Evolutionary conservation across 1,284 basidiomycete species (phyloP), one percentile per base, ranked within the genome.

Genomic region (Irpex sp.): DNA sequence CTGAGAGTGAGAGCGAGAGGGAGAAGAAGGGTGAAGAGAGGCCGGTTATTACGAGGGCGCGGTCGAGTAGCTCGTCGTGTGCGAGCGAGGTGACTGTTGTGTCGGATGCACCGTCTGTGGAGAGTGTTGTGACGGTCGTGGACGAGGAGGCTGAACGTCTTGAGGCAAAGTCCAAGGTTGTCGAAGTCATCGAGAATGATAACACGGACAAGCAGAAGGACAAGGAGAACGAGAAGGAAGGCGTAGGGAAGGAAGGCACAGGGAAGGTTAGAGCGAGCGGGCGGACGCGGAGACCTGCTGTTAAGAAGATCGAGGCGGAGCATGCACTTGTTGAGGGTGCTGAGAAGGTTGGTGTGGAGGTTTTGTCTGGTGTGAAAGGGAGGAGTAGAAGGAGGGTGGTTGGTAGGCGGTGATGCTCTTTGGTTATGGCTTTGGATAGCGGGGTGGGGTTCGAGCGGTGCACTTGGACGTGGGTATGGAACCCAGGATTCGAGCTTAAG

Each of bases 41-140:
- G 49, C 60, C 37, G 36, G 14, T 49, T 9, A 48, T 57, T 45
- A 58, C 18, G 33, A 62, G 42, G 58, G 67, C 39, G 52, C 62
- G 60, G 18, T 62, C 58, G 19, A 58, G 55, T 14, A 64, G 63
- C 28, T 66, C 65, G 55, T 66, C 66, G 48, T 65, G 68, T 19
- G 65, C 65, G 58, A 68, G 65, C 51, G 67, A 67, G 23, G 42
- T 12, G 59, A 64, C 56, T 12, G 61, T 51, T 23, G 63, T 61
- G 61, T 61, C 47, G 45, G 52, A 28, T n/a, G 42, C 23, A 33
- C 28, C 28, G 4, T 45, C 39, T 16, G n/a, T n/a, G 48, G 45
- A 49, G 16, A 45, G 36, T 14, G 33, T 49, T 18, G 57, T 51
- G 28, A 42, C 45, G 1, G 56, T 58, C 1, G 56, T 35, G 23